Conservation (phyloP, 345 rosid genomes). For the Theobroma cacao region DNA sequence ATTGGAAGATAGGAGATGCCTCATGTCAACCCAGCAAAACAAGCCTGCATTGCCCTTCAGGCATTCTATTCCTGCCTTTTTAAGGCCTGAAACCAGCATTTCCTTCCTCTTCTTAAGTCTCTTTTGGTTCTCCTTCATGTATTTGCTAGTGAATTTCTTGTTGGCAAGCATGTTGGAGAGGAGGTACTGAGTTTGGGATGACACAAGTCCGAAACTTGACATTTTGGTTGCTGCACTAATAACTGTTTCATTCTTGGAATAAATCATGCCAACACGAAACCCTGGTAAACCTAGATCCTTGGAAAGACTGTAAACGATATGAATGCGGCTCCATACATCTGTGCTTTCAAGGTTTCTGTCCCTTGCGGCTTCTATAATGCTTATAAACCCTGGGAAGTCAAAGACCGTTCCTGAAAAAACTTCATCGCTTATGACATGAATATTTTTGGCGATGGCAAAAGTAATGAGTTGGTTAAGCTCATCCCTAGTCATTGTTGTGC, state of each 20-base stretch:
- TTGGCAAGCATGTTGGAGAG: slow-evolving; percentile 61
- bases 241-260: slow-evolving; percentile 58
- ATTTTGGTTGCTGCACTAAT: slow-evolving; percentile 76
- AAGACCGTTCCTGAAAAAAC: slow-evolving; percentile 79
- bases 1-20: slow-evolving; percentile 45
- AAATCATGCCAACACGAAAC: slow-evolving; percentile 80
- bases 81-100: slow-evolving; percentile 51
- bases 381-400: slow-evolving; percentile 48
- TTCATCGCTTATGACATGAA: slow-evolving; percentile 81
- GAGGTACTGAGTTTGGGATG: slow-evolving; percentile 77
- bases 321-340: slow-evolving; percentile 45
- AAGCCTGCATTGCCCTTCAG: slow-evolving; percentile 69
- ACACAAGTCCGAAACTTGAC: slow-evolving; percentile 90
- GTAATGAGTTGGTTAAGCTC: slow-evolving; percentile 56
- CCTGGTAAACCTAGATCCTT: slow-evolving; percentile 92
- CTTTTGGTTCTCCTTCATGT: slow-evolving; percentile 51
- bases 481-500: slow-evolving; percentile 56
- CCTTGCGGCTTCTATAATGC: slow-evolving; percentile 49
- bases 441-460: slow-evolving; percentile 40
- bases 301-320: slow-evolving; percentile 76
- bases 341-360: slow-evolving; percentile 30
- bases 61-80: slow-evolving; percentile 52
- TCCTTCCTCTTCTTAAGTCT: slow-evolving; percentile 58
- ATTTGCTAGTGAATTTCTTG: slow-evolving; percentile 49
- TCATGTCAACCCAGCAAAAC: slow-evolving; percentile 92